Evolutionary conservation across 257 asterid genomes (phyloP).

Genomic region (Paulownia fortunei): DNA sequence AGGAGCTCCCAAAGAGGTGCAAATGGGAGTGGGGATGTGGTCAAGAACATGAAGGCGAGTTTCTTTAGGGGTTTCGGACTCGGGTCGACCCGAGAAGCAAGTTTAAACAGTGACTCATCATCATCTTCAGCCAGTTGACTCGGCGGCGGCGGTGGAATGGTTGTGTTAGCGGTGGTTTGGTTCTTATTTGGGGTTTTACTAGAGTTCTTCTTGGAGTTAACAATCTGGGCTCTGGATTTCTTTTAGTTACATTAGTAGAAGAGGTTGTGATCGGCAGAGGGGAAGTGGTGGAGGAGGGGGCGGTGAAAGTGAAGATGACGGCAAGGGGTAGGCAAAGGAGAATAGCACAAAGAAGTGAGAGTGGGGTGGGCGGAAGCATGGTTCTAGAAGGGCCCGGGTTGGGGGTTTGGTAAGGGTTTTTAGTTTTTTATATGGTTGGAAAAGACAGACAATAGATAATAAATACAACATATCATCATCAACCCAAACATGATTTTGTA

Average conservation of each 20-base stretch:
- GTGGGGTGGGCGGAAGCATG: constrained; percentile 67
- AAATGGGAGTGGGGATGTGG: constrained; percentile 67
- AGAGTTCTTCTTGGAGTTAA: constrained; percentile 22
- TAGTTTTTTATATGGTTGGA: not conserved
- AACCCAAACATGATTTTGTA: not conserved
- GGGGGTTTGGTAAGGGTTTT: constrained; percentile 10
- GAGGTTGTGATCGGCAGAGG: constrained; percentile 3
- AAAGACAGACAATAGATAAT: not conserved
- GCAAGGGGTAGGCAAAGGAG: constrained; percentile 87
- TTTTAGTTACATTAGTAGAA: not conserved
- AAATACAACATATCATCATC: too few species aligned
- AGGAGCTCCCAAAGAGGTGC: constrained; percentile 77
- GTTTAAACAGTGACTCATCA: constrained; percentile 38
- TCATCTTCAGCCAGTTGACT: constrained; percentile 35
- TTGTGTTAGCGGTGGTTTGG: not conserved
- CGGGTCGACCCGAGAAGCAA: constrained; percentile 55
- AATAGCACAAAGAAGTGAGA: constrained; percentile 73
- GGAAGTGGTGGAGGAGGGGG: constrained; percentile 43
- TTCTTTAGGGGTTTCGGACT: constrained; percentile 51
- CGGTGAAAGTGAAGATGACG: constrained; percentile 58
- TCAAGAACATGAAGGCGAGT: constrained; percentile 80
- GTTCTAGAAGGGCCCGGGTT: constrained; percentile 1
- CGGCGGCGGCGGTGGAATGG: constrained; percentile 1
- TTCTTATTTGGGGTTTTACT: constrained; percentile 21
- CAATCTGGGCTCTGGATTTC: not conserved